A percentile compares a stretch with the other conserved stretches of the same genome.
These are phyloP conservation scores for Schoenoplectus triqueter DNA, from an alignment of 202 grass and related monocot species.

Conservation along the genomic window DNA sequence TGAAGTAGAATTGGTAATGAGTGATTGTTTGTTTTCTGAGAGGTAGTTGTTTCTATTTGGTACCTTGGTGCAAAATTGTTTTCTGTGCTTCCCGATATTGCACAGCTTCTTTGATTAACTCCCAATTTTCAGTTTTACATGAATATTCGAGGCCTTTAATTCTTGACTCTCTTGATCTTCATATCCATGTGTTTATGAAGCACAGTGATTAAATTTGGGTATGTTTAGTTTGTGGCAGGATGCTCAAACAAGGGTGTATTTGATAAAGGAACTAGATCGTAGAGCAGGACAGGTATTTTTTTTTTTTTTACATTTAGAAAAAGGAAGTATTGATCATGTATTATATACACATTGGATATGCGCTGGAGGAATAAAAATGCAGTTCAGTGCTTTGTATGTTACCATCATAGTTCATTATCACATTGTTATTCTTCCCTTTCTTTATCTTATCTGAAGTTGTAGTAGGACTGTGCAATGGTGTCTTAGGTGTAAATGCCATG, in stretches of 20 bases:
- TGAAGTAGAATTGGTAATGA: no score
- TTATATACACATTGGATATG: neutral
- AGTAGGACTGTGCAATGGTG: neutral
- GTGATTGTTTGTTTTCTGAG: no score
- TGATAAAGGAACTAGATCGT: conserved; percentile 89
- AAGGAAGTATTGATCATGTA: neutral
- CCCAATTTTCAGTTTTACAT: neutral
- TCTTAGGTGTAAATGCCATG: neutral
- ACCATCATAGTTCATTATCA: neutral
- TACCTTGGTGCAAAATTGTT: no score
- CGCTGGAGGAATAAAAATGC: conserved; percentile 4
- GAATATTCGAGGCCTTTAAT: neutral
- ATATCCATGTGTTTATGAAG: conserved; percentile 32
- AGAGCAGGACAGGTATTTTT: conserved; percentile 73
- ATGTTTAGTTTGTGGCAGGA: conserved; percentile 88
- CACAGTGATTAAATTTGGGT: conserved; percentile 16
- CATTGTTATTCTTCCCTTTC: neutral
- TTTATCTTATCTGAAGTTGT: neutral
- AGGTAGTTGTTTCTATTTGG: no score
- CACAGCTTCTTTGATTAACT: neutral
- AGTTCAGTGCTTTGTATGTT: neutral
- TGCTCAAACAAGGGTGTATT: conserved; percentile 76
- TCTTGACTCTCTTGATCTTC: neutral
- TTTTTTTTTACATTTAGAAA: neutral
- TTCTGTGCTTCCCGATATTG: no score